phyloP scores from a whole-genome alignment of 139 green algal genomes.

The Coelastrella sp. region DNA sequence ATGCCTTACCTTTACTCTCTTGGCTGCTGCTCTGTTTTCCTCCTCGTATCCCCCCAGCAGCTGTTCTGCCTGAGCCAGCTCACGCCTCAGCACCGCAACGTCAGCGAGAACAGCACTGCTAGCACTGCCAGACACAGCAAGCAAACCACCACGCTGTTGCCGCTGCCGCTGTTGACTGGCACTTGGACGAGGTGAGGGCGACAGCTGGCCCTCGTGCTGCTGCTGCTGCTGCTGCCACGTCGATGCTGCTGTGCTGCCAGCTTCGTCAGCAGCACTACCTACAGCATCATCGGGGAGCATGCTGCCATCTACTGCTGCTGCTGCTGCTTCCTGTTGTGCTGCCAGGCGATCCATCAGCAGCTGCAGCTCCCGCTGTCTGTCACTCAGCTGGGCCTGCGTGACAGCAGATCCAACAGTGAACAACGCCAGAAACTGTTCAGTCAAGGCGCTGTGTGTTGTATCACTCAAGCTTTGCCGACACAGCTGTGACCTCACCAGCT shows the following conservation, averaged over 20 bases:
- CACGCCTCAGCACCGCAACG: conserved; percentile 57
- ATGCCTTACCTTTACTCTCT: conserved; percentile 62
- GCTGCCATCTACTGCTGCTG: conserved; percentile 18
- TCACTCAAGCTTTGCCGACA: no score
- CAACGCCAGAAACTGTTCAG: neutral
- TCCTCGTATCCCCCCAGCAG: conserved; percentile 70
- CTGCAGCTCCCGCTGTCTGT: conserved; percentile 50
- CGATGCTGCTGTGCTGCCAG: neutral
- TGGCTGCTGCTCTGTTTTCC: conserved; percentile 68
- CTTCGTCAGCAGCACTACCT: neutral
- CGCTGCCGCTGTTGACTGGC: neutral
- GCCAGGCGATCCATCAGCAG: conserved; percentile 38
- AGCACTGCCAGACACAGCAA: neutral
- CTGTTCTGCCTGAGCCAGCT: conserved; percentile 66
- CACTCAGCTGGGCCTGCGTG: conserved; percentile 42
- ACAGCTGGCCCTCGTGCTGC: neutral
- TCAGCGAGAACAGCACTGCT: conserved; percentile 38
- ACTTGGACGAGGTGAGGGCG: neutral
- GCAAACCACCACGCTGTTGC: neutral
- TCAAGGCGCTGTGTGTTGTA: no score
- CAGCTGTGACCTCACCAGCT: no score
- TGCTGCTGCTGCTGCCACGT: conserved; percentile 8
- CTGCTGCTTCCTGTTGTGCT: conserved; percentile 36
- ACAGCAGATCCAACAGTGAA: neutral
- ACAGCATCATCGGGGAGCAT: neutral